Conservation (phyloP, 257 asterid genomes). For the Solanum acaule region DNA sequence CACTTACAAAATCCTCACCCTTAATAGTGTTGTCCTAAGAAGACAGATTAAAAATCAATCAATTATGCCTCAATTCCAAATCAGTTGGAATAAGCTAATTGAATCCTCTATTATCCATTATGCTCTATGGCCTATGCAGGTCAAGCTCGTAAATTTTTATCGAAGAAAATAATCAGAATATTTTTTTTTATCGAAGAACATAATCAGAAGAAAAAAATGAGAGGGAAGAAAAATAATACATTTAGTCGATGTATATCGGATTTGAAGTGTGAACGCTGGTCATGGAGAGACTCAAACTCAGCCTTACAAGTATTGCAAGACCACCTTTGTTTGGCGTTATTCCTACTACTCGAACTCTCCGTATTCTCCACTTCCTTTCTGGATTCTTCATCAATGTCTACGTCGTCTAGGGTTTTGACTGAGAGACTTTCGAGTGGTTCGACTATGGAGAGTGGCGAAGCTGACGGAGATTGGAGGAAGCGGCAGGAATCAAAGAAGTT, state of each 20-base stretch:
- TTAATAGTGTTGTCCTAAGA: not conserved
- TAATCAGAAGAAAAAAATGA: not conserved
- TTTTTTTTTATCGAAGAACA: too few species aligned
- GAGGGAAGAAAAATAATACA: slow-evolving; percentile 18
- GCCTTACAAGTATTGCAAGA: slow-evolving; percentile 84
- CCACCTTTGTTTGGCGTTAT: slow-evolving; percentile 59
- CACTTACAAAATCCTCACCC: not conserved
- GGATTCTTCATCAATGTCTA: slow-evolving; percentile 7
- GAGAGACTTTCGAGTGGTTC: slow-evolving; percentile 9
- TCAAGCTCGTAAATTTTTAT: too few species aligned
- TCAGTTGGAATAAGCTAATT: not conserved
- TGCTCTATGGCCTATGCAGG: not conserved
- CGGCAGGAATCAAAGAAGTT: slow-evolving; percentile 72
- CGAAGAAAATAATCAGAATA: too few species aligned
- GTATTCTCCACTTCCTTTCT: slow-evolving; percentile 1
- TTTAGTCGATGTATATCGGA: slow-evolving; percentile 93
- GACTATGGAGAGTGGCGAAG: slow-evolving; percentile 18
- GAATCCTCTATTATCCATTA: not conserved
- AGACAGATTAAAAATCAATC: not conserved
- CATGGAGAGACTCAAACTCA: slow-evolving; percentile 84
- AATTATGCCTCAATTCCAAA: not conserved
- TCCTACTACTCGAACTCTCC: not conserved
- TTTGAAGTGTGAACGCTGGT: slow-evolving; percentile 88
- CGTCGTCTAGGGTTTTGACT: slow-evolving; percentile 7
- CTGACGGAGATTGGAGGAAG: slow-evolving; percentile 50